Conservation (phyloP, 805 yeast genomes). For the Teunomyces lycoperdinae region DNA sequence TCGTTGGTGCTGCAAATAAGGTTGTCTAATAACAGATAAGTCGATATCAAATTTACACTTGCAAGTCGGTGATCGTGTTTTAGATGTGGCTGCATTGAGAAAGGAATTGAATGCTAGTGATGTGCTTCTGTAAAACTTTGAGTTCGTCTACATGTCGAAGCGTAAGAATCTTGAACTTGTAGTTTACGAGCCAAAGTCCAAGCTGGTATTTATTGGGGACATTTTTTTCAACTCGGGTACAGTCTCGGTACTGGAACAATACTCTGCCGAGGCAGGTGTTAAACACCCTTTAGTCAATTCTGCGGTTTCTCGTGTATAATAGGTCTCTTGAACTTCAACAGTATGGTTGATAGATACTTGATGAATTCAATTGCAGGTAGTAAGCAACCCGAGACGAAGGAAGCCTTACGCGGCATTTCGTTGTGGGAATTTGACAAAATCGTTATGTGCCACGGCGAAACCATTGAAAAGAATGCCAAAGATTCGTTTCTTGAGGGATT, state of each 20-base stretch:
- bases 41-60: constrained; percentile 4
- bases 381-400: neutral
- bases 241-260: constrained; percentile 13
- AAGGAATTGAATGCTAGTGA: constrained; percentile 9
- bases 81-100: constrained; percentile 17
- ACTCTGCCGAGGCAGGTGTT: constrained; percentile 11
- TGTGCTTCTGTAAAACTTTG: constrained; percentile 8
- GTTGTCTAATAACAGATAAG: neutral
- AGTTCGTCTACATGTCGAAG: constrained; percentile 10
- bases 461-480: constrained; percentile 40
- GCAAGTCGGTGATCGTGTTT: constrained; percentile 12
- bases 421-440: constrained; percentile 40
- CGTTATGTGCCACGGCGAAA: constrained; percentile 59
- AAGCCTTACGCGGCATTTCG: neutral
- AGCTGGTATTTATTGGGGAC: constrained; percentile 12
- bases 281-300: constrained; percentile 11
- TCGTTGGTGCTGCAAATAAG: constrained; percentile 10
- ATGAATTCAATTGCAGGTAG: neutral
- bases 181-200: constrained; percentile 10
- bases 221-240: constrained; percentile 11
- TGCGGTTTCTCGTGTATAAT: constrained; percentile 12
- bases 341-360: constrained; percentile 8
- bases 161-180: constrained; percentile 14
- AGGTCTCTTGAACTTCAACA: constrained; percentile 10
- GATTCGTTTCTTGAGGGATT: constrained; percentile 17